phyloP scores from a whole-genome alignment of 306 rosid genomes.

The Casuarina cunninghamiana region DNA sequence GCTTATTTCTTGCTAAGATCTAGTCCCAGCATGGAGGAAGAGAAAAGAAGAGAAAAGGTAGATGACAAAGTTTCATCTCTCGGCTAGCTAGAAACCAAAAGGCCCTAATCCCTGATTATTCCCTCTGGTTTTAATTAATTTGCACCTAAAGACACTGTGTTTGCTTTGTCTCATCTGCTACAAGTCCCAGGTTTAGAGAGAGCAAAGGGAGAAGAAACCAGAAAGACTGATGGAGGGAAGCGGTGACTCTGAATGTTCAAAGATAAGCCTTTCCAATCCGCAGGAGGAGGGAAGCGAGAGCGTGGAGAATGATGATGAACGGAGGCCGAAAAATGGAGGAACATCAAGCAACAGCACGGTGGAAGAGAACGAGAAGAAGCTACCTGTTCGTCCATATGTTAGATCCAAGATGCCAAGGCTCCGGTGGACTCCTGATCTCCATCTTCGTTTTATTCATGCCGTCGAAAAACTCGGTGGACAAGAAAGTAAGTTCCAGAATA shows the following conservation, averaged over 20 bases:
- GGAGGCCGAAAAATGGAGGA: slow-evolving; percentile 44
- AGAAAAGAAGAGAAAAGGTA: slow-evolving; percentile 19
- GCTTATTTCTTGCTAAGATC: slow-evolving; percentile 19
- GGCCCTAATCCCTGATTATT: slow-evolving; percentile 33
- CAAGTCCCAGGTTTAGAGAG: background rate
- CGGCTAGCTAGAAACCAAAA: slow-evolving; percentile 2
- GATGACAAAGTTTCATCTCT: slow-evolving; percentile 1
- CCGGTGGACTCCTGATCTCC: slow-evolving; percentile 95
- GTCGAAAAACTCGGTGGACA: slow-evolving; percentile 94
- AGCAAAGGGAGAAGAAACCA: slow-evolving; percentile 4
- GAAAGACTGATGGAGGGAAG: slow-evolving; percentile 34
- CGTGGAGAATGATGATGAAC: slow-evolving; percentile 39
- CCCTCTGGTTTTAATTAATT: slow-evolving; percentile 19
- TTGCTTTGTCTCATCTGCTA: slow-evolving; percentile 16
- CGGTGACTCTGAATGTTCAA: slow-evolving; percentile 55
- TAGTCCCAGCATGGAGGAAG: slow-evolving; percentile 30
- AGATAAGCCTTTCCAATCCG: slow-evolving; percentile 41
- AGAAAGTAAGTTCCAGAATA: slow-evolving; percentile 60
- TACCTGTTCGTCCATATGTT: slow-evolving; percentile 78
- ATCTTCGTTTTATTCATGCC: slow-evolving; percentile 83
- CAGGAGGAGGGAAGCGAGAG: slow-evolving; percentile 41
- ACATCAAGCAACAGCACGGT: slow-evolving; percentile 92
- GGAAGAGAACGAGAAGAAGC: slow-evolving; percentile 66
- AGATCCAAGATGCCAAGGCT: slow-evolving; percentile 92
- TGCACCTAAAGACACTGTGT: slow-evolving; percentile 13